These are phyloP conservation scores for Zygotorulaspora sp. DNA, from an alignment of 805 yeast species.

Conservation along the genomic window DNA sequence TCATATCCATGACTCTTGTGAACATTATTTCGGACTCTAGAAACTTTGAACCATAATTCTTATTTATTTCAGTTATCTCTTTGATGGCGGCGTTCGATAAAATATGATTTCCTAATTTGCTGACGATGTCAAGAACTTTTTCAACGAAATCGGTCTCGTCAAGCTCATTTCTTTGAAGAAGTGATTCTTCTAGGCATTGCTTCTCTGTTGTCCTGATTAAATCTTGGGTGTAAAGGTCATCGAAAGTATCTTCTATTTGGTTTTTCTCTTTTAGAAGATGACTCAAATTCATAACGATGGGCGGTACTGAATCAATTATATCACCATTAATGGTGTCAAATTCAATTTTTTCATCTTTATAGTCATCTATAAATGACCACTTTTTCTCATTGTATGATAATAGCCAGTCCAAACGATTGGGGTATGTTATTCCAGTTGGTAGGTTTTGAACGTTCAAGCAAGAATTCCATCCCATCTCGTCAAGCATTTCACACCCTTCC, in stretches of 20 bases:
- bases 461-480: slow-evolving; percentile 72
- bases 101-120: slow-evolving; percentile 54
- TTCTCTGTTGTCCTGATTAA: slow-evolving; percentile 7
- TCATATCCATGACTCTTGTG: slow-evolving; percentile 45
- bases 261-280: slow-evolving; percentile 24
- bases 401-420: slow-evolving; percentile 34
- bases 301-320: slow-evolving; percentile 14
- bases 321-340: slow-evolving; percentile 18
- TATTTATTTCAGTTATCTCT: slow-evolving; percentile 51
- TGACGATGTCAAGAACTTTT: slow-evolving; percentile 39
- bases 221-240: slow-evolving; percentile 17
- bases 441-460: slow-evolving; percentile 41
- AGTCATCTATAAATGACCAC: slow-evolving; percentile 19
- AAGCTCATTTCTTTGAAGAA: slow-evolving; percentile 17
- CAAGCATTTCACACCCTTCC: slow-evolving; percentile 81
- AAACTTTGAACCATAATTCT: slow-evolving; percentile 44
- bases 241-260: slow-evolving; percentile 24
- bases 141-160: slow-evolving; percentile 26
- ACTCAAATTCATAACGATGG: slow-evolving; percentile 24
- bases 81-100: slow-evolving; percentile 51
- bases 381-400: slow-evolving; percentile 28
- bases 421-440: slow-evolving; percentile 43
- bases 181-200: slow-evolving; percentile 11
- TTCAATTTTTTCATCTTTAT: slow-evolving; percentile 20
- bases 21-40: slow-evolving; percentile 55